phyloP scores from a whole-genome alignment of 257 asterid genomes.

The Przewalskia tangutica region DNA sequence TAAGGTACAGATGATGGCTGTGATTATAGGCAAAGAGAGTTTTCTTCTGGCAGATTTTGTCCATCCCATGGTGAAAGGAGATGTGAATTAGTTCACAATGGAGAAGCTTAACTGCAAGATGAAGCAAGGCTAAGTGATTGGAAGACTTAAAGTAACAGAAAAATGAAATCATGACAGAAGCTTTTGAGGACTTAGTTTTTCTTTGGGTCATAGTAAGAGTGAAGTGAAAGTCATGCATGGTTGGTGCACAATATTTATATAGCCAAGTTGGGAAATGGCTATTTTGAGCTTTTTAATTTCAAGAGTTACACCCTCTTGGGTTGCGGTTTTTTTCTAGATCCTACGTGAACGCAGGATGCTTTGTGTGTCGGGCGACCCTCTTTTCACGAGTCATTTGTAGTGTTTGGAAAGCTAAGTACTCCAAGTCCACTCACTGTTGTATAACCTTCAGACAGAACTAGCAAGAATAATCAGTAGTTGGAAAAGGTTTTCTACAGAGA shows the following conservation, averaged over 20 bases:
- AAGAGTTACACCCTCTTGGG: neutral
- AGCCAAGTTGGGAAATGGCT: neutral
- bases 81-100: neutral
- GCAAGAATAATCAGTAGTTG: neutral
- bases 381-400: no score
- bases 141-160: slow-evolving; percentile 12
- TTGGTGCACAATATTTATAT: neutral
- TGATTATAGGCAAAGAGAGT: slow-evolving; percentile 30
- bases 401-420: no score
- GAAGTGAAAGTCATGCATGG: slow-evolving; percentile 46
- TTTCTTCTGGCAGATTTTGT: slow-evolving; percentile 31
- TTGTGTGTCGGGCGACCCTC: no score
- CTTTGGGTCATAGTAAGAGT: slow-evolving; percentile 34
- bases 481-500: neutral
- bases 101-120: neutral
- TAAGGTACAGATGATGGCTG: slow-evolving; percentile 22
- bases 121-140: neutral
- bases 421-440: no score
- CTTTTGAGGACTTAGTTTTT: slow-evolving; percentile 15
- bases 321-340: neutral
- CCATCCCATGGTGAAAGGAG: slow-evolving; percentile 30
- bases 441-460: neutral
- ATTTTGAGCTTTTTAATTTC: neutral
- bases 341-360: neutral
- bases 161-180: neutral